These are phyloP conservation scores for Multifurca ochricompacta DNA, from an alignment of 768 basidiomycete species.

Conservation along the genomic window DNA sequence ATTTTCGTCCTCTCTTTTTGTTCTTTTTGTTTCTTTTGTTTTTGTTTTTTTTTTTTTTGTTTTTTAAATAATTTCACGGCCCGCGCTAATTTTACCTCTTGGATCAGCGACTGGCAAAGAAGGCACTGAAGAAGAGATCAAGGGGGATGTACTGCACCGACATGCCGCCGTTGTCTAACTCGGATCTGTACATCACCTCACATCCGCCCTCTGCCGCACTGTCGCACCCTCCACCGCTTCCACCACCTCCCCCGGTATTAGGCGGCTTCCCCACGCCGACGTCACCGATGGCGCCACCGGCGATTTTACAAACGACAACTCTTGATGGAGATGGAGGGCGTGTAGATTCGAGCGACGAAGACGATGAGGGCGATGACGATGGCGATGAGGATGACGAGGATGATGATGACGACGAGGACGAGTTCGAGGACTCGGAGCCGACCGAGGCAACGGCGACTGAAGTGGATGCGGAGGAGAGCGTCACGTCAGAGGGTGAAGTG, in stretches of 20 bases:
- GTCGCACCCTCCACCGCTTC: not conserved
- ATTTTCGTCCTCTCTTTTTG: not conserved
- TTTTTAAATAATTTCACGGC: too few species aligned
- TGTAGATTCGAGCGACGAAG: slow-evolving; percentile 24
- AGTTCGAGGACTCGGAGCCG: slow-evolving; percentile 39
- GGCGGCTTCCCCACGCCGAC: slow-evolving; percentile 11
- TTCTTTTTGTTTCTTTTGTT: not conserved
- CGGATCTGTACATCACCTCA: slow-evolving; percentile 7
- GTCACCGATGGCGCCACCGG: slow-evolving; percentile 7
- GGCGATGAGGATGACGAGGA: too few species aligned
- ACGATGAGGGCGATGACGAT: too few species aligned
- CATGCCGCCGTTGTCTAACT: not conserved
- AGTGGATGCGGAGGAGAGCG: slow-evolving; percentile 68
- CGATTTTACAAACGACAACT: not conserved
- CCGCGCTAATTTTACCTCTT: slow-evolving; percentile 13
- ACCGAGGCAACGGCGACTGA: slow-evolving; percentile 50
- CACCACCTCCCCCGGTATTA: slow-evolving; percentile 1
- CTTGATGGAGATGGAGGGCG: slow-evolving; percentile 3
- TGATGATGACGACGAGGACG: slow-evolving; percentile 36
- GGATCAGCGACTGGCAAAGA: slow-evolving; percentile 23
- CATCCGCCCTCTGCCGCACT: not conserved
- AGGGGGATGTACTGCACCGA: slow-evolving; percentile 11
- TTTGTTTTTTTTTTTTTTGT: too few species aligned
- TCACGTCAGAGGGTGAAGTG: slow-evolving; percentile 62
- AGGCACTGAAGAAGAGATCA: slow-evolving; percentile 18